Percentiles rank a stretch among this genome's conserved stretches.
Evolutionary conservation across 306 rosid genomes (phyloP).

Genomic region (Inga oerstediana): DNA sequence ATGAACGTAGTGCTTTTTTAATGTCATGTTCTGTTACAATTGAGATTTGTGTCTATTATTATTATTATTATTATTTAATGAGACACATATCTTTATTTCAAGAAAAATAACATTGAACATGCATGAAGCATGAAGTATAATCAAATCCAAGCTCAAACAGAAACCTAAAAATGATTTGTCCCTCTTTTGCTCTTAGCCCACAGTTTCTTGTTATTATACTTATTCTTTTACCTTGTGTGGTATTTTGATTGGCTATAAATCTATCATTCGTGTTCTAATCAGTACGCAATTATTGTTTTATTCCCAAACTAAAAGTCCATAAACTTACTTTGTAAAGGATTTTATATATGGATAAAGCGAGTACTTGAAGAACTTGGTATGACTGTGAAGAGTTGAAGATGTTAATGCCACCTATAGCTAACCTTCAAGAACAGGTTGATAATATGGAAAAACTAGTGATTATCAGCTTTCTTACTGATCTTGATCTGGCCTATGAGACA

Average conservation of each 20-base stretch:
- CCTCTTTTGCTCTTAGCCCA: background rate
- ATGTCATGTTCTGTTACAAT: background rate
- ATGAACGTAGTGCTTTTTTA: background rate
- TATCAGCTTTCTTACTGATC: too few species aligned
- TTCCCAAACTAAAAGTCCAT: conserved; percentile 2
- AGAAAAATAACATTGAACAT: background rate
- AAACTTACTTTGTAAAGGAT: background rate
- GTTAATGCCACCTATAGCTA: too few species aligned
- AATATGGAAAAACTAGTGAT: too few species aligned
- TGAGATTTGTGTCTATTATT: background rate
- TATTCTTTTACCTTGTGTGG: background rate
- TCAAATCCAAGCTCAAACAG: background rate
- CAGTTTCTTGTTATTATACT: background rate
- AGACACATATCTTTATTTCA: background rate
- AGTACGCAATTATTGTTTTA: conserved; percentile 21
- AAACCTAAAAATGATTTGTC: background rate
- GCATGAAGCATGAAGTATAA: background rate
- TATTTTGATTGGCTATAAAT: conserved; percentile 13
- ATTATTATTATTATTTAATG: background rate
- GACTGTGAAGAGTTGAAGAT: background rate
- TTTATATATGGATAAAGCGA: background rate
- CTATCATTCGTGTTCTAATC: conserved; percentile 5
- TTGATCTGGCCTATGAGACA: too few species aligned
- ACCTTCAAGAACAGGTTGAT: too few species aligned
- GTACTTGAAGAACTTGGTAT: too few species aligned